Evolutionary conservation across 495 filamentous ascomycete species (phyloP), one percentile per base, ranked within the genome.

Genomic region (Penicillium maclennaniae): DNA sequence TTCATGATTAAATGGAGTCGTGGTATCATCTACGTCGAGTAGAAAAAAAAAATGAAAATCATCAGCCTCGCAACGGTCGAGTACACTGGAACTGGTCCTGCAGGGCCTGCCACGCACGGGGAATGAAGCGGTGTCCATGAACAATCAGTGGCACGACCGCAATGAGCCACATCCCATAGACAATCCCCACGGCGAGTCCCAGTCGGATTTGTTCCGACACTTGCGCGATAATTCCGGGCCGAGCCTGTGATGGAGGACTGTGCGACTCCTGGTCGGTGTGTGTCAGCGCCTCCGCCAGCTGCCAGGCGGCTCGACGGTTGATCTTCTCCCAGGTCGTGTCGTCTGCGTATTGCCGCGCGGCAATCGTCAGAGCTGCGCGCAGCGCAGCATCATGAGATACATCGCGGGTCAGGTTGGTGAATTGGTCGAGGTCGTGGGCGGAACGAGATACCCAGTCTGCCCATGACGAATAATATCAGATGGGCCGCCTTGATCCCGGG

Each of bases 321-420:
- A 85, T 82, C 65, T 77, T 80, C 60, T 84, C 81, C 83, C 83
- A 86, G 1, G 80, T 85, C 6, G 79, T 80, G 42, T 79, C 73
- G 42, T 80, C 76, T 0, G 81, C 83, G 44, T 79, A 75, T 26
- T 60, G 41, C 26, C 80, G 66, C 8, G 79, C 75, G 6, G 69
- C 69, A 0, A 38, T n/a, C 9, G 66, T 59, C 52, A 84, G 69
- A 4, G 48, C 45, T n/a, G 50, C 36, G 12, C 78, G 72, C 14
- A 75, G 57, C 0, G 43, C 44, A 0, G 50, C 16, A 53, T 84
- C 75, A 15, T 38, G 52, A 3, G 69, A 65, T 4, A 84, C 62
- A 17, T 69, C 40, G 3, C 71, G 46, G 1, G 78, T 74, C 54
- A 71, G 69, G 19, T 61, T 43, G 7, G 80, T 79, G 49, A 86